Conservation (phyloP, 208 protist species). For the Crithidia thermophila region DNA sequence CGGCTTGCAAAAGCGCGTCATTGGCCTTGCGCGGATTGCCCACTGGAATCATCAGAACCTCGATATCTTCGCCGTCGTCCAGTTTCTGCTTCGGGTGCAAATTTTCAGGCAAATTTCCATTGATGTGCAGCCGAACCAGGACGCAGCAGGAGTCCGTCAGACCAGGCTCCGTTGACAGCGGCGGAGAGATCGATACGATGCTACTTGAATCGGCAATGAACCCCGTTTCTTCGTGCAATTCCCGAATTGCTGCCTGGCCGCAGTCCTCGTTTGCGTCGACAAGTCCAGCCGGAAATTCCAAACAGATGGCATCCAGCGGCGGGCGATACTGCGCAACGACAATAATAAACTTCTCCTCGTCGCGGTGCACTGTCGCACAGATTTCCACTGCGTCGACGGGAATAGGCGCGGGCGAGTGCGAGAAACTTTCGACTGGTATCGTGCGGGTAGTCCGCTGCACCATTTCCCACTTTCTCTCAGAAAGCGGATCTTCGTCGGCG, state of each 20-base stretch:
- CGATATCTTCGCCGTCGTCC: conserved; percentile 80
- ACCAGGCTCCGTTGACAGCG: conserved; percentile 63
- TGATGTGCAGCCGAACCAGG: conserved; percentile 59
- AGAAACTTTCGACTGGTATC: conserved; percentile 33
- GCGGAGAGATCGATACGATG: conserved; percentile 45
- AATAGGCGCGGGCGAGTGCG: conserved; percentile 40
- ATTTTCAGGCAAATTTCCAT: conserved; percentile 58
- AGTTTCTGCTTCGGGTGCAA: conserved; percentile 52
- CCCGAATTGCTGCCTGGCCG: conserved; percentile 63
- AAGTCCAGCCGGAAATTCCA: conserved; percentile 88
- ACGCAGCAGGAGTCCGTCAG: conserved; percentile 73
- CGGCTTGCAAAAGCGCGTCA: conserved; percentile 25
- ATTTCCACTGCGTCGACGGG: conserved; percentile 75
- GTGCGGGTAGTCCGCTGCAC: conserved; percentile 58
- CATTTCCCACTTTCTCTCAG: conserved; percentile 61
- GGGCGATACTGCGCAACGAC: conserved; percentile 86
- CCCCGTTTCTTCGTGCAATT: conserved; percentile 86
- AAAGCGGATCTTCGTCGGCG: conserved; percentile 11
- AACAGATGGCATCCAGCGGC: conserved; percentile 58
- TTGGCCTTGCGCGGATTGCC: conserved; percentile 19
- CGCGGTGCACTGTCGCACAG: conserved; percentile 50
- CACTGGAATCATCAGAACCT: conserved; percentile 70
- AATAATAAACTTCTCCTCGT: conserved; percentile 50
- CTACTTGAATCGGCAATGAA: conserved; percentile 49
- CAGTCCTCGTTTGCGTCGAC: conserved; percentile 67